Evolutionary conservation across 495 filamentous ascomycete species (phyloP).

Genomic region (Trichoderma orchidacearum): DNA sequence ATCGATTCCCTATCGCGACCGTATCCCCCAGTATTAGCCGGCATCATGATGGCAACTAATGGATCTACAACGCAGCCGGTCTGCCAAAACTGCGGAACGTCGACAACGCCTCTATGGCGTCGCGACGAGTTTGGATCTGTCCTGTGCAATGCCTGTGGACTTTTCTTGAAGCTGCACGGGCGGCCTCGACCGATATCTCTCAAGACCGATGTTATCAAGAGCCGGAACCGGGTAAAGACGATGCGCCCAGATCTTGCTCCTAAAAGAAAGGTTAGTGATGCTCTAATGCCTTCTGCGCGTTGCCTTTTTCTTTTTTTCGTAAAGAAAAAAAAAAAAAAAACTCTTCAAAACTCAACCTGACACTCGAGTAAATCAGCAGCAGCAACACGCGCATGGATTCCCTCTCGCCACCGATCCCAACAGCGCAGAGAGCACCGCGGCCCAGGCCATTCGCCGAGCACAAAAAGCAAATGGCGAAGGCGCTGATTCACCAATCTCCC

Average conservation of each 20-base stretch:
- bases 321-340: neutral
- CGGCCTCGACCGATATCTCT: slow-evolving; percentile 85
- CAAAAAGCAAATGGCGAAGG: slow-evolving; percentile 1
- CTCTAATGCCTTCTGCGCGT: neutral
- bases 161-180: slow-evolving; percentile 94
- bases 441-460: slow-evolving; percentile 38
- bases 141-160: slow-evolving; percentile 97
- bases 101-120: slow-evolving; percentile 92
- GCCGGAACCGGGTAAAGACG: slow-evolving; percentile 94
- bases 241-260: slow-evolving; percentile 57
- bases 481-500: slow-evolving; percentile 68
- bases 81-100: slow-evolving; percentile 94
- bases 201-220: slow-evolving; percentile 99
- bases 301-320: neutral
- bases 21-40: slow-evolving; percentile 4
- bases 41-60: slow-evolving; percentile 33
- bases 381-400: neutral
- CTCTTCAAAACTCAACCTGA: neutral
- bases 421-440: slow-evolving; percentile 1
- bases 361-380: too few species aligned
- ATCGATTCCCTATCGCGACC: slow-evolving; percentile 7
- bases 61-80: slow-evolving; percentile 70
- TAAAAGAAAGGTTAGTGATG: slow-evolving; percentile 69
- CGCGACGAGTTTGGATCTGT: slow-evolving; percentile 91
- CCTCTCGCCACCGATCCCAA: neutral